phyloP scores from a whole-genome alignment of 768 basidiomycete genomes.

The Leccinum subtestaceum region DNA sequence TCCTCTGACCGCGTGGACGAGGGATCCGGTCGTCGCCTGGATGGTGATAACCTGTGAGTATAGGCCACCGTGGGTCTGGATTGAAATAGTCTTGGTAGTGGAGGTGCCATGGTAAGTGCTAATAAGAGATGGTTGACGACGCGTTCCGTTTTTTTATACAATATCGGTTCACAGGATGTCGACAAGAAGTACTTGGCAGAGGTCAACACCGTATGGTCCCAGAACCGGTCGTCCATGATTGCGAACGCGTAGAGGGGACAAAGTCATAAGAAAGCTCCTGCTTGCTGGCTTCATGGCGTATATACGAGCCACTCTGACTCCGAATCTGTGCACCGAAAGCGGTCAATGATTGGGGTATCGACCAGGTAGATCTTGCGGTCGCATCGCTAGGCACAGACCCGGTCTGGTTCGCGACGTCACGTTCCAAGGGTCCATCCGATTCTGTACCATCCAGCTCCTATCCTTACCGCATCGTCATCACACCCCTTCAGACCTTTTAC shows the following conservation, averaged over 20 bases:
- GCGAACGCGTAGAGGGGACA: background rate
- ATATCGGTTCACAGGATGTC: background rate
- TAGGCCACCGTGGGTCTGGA: background rate
- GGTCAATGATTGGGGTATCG: background rate
- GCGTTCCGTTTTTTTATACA: background rate
- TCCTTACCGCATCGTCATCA: background rate
- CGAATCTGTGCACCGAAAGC: background rate
- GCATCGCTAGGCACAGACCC: background rate
- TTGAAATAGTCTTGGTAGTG: background rate
- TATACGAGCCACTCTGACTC: background rate
- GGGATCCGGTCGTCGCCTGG: too few relatives aligned
- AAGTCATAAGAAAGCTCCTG: background rate
- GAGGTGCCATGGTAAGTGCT: background rate
- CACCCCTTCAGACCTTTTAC: background rate
- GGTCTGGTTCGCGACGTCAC: constrained; percentile 8
- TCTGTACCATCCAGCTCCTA: background rate
- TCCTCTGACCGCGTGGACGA: too few relatives aligned
- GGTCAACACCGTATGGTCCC: constrained; percentile 5
- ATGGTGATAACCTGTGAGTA: background rate
- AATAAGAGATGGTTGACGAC: background rate
- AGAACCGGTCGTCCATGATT: background rate
- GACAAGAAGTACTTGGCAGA: background rate
- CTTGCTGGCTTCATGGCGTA: background rate
- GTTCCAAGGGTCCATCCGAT: background rate
- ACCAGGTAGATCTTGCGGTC: background rate